phyloP scores from a whole-genome alignment of 2,329 filamentous ascomycete species.

The Bertia moriformis region DNA sequence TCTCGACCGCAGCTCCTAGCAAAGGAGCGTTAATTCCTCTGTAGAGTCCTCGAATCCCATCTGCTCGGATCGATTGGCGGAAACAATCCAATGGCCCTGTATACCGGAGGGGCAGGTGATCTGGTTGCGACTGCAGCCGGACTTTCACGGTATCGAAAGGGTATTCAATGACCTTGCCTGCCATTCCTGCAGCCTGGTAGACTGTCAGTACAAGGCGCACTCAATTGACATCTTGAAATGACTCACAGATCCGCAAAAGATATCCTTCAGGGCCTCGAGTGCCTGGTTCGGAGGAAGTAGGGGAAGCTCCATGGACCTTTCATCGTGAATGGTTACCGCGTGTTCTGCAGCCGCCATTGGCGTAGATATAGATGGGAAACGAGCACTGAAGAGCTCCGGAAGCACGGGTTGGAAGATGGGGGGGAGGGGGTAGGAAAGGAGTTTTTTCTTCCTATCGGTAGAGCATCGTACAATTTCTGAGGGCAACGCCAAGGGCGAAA shows the following conservation, averaged over 20 bases:
- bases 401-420: neutral
- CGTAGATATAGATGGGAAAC: neutral
- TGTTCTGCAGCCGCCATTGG: neutral
- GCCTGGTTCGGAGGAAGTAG: neutral
- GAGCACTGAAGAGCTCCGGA: neutral
- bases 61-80: constrained; percentile 63
- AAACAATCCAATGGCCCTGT: constrained; percentile 86
- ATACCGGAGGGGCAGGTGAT: constrained; percentile 68
- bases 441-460: neutral
- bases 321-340: neutral
- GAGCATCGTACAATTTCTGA: neutral
- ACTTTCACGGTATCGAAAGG: constrained; percentile 98
- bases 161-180: constrained; percentile 94
- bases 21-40: constrained; percentile 85
- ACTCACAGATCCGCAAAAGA: constrained; percentile 72
- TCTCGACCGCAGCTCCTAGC: constrained; percentile 81
- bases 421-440: neutral
- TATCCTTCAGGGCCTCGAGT: constrained; percentile 66
- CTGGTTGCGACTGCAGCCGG: constrained; percentile 86
- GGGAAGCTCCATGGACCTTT: constrained; percentile 1
- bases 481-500: neutral
- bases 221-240: neutral
- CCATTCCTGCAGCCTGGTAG: constrained; percentile 62
- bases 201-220: constrained; percentile 6
- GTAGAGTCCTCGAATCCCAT: constrained; percentile 74